A percentile compares a stretch with the other conserved stretches of the same genome.
phyloP scores from a whole-genome alignment of 495 filamentous ascomycete genomes.

The Schizothecium vesticola region DNA sequence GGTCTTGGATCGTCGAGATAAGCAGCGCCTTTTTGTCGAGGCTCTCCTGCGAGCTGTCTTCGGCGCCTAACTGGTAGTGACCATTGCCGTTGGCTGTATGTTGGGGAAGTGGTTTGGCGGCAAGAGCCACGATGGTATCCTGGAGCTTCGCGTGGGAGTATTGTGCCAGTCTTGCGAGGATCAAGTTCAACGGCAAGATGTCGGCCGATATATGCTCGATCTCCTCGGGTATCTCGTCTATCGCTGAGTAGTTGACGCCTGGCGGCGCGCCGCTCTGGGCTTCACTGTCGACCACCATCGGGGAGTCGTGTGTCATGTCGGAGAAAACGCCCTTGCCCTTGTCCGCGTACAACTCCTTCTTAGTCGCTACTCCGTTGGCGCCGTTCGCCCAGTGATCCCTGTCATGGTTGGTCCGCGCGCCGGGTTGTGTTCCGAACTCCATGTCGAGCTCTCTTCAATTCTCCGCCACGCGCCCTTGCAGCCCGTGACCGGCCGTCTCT shows the following conservation, averaged over 20 bases:
- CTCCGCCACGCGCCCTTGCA: constrained; percentile 4
- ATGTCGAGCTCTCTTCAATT: constrained; percentile 39
- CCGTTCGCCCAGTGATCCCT: constrained; percentile 40
- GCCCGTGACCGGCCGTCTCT: background rate
- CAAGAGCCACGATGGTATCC: constrained; percentile 63
- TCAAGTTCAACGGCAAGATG: constrained; percentile 61
- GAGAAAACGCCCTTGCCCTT: constrained; percentile 20
- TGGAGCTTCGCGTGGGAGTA: constrained; percentile 71
- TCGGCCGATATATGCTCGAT: constrained; percentile 72
- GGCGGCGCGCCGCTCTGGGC: constrained; percentile 6
- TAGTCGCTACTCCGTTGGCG: constrained; percentile 12
- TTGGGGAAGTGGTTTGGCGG: constrained; percentile 54
- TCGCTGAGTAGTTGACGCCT: constrained; percentile 21
- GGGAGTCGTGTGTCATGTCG: constrained; percentile 23
- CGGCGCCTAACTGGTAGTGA: constrained; percentile 19
- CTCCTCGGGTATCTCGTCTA: constrained; percentile 61
- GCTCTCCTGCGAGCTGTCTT: constrained; percentile 60
- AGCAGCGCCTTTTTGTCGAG: constrained; percentile 72
- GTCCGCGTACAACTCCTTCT: constrained; percentile 18
- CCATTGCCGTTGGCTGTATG: constrained; percentile 47
- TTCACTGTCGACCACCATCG: constrained; percentile 21
- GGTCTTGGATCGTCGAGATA: constrained; percentile 60
- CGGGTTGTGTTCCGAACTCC: constrained; percentile 46
- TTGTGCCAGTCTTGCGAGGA: constrained; percentile 74
- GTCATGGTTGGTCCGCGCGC: constrained; percentile 46